Base-by-base conservation (phyloP, 106 monocot genomes). In the Allium cepa region DNA sequence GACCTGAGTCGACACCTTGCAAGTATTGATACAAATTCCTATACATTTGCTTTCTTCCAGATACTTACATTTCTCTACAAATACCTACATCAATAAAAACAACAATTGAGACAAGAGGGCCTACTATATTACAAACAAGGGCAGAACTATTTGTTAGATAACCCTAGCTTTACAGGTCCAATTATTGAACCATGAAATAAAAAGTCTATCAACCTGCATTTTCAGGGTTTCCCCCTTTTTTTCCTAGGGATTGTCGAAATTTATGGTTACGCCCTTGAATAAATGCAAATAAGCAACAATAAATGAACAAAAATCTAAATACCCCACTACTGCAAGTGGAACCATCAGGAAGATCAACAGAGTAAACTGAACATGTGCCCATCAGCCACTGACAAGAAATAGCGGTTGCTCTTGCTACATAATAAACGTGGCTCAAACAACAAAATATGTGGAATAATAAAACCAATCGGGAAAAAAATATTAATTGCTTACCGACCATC, bases 11-110 rank as follows among this genome's bases (percentile, higher is more conserved):
- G 96, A 92, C 22, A 86, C 72, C 71, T 92, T 97, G 72, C 96
- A 97, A 17, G 96, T 92, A 74, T 92, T 91, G 59, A 87, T 81
- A 60, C 96, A 97, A 49, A 97, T 79, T 55, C 96, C 96, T 13
- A 92, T 72, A 56, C 96, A 97, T 79, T 88, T 97, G 72, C 92
- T 92, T 76, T 97, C 88, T 82, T 97, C 96, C 22, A 97, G 72
- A 71, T 92, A 97, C 61, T 76, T 97, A 70, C 96, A 97, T 62
- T 74, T 92, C 69, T 97, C 92, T 22, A 97, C 84, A 73, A 88
- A 81, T 4, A 97, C 96, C 96, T 97, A 63, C 17, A 58, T 57
- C 53, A 46, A 61, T 64, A 10, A 17, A 53, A 64, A 12, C 6
- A 64, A 64, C 27, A 64, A 2, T 3, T 27, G 2, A 27, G 14